These are phyloP conservation scores for Aspergillus sojae DNA, from an alignment of 2,329 filamentous ascomycete genomes.

Conservation along the genomic window DNA sequence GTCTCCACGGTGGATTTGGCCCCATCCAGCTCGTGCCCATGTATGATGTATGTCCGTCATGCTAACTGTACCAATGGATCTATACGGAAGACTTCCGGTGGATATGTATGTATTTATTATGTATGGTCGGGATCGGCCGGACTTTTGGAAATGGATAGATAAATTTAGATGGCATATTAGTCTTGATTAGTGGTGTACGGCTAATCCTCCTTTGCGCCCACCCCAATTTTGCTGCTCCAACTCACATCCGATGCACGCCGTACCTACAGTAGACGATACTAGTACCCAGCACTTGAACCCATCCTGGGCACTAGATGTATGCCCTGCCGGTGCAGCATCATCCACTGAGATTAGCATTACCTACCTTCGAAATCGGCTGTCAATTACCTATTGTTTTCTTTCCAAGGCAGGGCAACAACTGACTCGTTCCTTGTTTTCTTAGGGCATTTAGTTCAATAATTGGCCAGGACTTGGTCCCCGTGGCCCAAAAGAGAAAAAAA, in stretches of 20 bases:
- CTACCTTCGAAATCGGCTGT: not conserved
- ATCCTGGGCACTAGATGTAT: not conserved
- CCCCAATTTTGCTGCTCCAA: not conserved
- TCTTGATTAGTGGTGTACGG: not conserved
- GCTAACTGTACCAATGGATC: not conserved
- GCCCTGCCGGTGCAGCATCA: not conserved
- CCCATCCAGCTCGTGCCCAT: slow-evolving; percentile 2
- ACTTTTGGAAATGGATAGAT: not conserved
- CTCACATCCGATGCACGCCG: not conserved
- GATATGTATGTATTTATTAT: not conserved
- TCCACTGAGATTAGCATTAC: no score
- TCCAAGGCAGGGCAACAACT: not conserved
- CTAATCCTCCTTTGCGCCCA: not conserved
- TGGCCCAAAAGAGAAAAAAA: not conserved
- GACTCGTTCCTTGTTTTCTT: not conserved
- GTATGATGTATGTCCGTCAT: not conserved
- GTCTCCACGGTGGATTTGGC: not conserved
- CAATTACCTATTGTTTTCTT: not conserved
- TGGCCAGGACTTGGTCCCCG: not conserved
- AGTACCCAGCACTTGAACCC: not conserved
- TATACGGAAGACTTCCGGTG: not conserved
- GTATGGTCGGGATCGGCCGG: not conserved
- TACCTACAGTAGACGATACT: not conserved
- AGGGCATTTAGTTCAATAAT: not conserved
- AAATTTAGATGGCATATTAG: not conserved